Percentiles rank a stretch among this genome's conserved stretches.
phyloP scores from a whole-genome alignment of 2,329 filamentous ascomycete species.

The Neonectria hederae region DNA sequence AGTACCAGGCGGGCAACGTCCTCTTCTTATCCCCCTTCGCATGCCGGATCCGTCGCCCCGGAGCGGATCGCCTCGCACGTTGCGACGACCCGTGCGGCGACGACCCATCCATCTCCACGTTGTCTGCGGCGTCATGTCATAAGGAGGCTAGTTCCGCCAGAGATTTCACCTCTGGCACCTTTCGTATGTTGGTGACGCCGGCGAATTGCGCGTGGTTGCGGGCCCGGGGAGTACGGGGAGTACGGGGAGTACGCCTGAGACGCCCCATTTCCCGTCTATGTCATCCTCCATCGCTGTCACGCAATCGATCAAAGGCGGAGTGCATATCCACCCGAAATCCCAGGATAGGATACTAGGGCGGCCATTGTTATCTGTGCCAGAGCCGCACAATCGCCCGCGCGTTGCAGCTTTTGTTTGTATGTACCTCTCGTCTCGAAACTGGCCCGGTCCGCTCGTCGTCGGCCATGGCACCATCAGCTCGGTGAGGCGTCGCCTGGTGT shows the following conservation, averaged over 20 bases:
- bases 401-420: background rate
- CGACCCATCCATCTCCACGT: background rate
- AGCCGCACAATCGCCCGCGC: background rate
- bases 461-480: background rate
- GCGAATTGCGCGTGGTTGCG: background rate
- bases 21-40: constrained; percentile 14
- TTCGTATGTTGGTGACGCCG: background rate
- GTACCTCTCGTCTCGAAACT: background rate
- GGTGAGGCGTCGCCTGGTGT: background rate
- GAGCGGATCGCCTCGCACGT: constrained; percentile 8
- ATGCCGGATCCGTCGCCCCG: constrained; percentile 1
- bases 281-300: constrained; percentile 5
- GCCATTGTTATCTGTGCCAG: background rate
- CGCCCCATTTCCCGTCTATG: background rate
- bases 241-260: background rate
- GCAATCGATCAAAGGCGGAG: constrained; percentile 18
- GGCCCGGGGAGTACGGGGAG: constrained; percentile 3
- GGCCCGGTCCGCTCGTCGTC: background rate
- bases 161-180: background rate
- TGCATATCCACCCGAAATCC: constrained; percentile 5
- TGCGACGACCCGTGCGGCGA: constrained; percentile 24
- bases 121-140: background rate
- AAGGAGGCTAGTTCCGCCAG: background rate
- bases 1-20: background rate
- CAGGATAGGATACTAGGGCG: background rate